Evolutionary conservation across 768 basidiomycete species (phyloP).

Genomic region (Scleroderma citrinum): DNA sequence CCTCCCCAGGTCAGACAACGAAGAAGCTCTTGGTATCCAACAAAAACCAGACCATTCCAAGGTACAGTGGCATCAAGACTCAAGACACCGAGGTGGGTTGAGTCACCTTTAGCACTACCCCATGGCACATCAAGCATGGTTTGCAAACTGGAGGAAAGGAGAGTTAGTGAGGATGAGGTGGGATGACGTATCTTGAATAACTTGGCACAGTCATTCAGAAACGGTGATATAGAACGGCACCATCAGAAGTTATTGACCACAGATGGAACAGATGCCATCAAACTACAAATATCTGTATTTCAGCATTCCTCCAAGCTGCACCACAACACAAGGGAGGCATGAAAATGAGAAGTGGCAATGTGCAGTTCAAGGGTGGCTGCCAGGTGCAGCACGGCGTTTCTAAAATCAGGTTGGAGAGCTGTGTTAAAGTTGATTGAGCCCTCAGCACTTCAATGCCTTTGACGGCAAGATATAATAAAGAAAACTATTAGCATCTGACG

Average conservation of each 20-base stretch:
- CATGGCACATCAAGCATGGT: conserved; percentile 90
- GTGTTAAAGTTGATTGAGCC: conserved; percentile 42
- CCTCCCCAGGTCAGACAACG: too few relatives aligned
- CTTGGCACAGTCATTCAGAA: conserved; percentile 79
- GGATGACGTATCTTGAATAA: not conserved
- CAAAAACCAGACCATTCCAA: too few relatives aligned
- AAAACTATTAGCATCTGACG: conserved; percentile 39
- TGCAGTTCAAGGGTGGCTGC: conserved; percentile 89
- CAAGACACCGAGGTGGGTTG: conserved; percentile 80
- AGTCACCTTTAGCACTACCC: conserved; percentile 94
- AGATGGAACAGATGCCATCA: conserved; percentile 99
- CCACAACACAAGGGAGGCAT: conserved; percentile 41
- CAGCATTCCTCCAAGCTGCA: not conserved
- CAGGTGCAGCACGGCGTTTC: conserved; percentile 81
- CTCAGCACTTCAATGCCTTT: conserved; percentile 58
- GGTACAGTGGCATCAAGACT: too few relatives aligned
- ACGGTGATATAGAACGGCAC: conserved; percentile 93
- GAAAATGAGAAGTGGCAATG: conserved; percentile 76
- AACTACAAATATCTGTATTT: conserved; percentile 51
- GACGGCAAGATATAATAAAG: conserved; percentile 78
- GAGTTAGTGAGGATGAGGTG: conserved; percentile 1
- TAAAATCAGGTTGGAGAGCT: conserved; percentile 80
- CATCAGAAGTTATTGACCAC: conserved; percentile 85
- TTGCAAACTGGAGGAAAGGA: conserved; percentile 67
- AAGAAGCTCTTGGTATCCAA: too few relatives aligned